Evolutionary conservation across 768 basidiomycete species (phyloP).

Genomic region (Tricholomella constricta): DNA sequence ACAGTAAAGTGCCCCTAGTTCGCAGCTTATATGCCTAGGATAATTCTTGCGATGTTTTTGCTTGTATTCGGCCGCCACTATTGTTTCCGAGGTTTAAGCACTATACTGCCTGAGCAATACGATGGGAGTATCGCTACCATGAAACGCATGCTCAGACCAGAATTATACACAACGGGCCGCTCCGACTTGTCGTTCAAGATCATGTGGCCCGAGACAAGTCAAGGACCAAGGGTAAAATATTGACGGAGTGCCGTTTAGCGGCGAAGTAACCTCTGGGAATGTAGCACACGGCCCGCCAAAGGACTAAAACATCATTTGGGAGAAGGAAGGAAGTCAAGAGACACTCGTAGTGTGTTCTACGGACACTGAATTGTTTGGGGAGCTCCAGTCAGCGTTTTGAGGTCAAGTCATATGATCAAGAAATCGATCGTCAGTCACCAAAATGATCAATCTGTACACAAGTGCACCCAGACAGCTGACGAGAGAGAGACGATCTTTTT

Average conservation of each 20-base stretch:
- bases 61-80: neutral
- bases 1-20: neutral
- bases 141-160: neutral
- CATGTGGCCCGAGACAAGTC: neutral
- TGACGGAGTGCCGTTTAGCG: neutral
- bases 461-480: neutral
- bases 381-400: neutral
- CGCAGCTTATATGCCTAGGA: neutral
- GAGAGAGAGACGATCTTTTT: neutral
- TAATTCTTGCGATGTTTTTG: constrained; percentile 11
- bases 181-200: neutral
- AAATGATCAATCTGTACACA: neutral
- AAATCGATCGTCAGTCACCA: neutral
- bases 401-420: neutral
- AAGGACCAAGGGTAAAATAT: neutral
- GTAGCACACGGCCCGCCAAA: neutral
- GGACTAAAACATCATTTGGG: neutral
- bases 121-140: neutral
- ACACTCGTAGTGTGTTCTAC: too few species aligned
- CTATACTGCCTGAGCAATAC: neutral
- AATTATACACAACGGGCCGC: neutral
- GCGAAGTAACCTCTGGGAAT: neutral
- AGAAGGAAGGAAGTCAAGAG: neutral
- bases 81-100: constrained; percentile 14
- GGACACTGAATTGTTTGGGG: too few species aligned